Evolutionary conservation across 306 rosid genomes (phyloP), one percentile per base, ranked within the genome.

Genomic region (Sophora flavescens): DNA sequence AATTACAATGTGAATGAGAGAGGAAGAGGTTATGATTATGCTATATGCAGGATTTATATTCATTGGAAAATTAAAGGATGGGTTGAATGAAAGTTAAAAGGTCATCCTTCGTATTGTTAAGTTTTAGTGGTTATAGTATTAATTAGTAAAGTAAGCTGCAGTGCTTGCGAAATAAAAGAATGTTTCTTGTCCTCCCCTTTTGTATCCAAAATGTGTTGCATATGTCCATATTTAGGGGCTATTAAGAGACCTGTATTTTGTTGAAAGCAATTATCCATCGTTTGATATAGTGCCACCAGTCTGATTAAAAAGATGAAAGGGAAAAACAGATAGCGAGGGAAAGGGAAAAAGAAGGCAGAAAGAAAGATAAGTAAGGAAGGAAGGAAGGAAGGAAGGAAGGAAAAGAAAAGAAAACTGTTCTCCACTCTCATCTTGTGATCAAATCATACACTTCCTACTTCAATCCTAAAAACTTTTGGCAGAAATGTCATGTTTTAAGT

Each of bases 81-180:
- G 9, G 10, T 41, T 64, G 30, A 39, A 64, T 11, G 53, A 2
- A 41, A 17, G 33, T 63, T 39, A 16, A 63, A 63, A 35, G 22
- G 26, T 35, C 41, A 15, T 35, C 67, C 22, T 6, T 39, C 6
- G 44, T 39, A 8, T 39, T 39, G 9, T 6, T 6, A 33, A 33
- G 71, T 41, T 65, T 65, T 11, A 65, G 33, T 65, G 71, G 36
- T 65, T 65, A 22, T 65, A 22, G 36, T 42, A 35, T 35, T 35
- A 35, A 35, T 35, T 35, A 41, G 60, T 16, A 54, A 17, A 54
- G 14, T 54, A 54, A 54, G 51, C 11, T 53, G 10, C 76, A 17
- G 52, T 54, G 52, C 8, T 38, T 53, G 36, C 41, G 13, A 14
- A n/a, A 14, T 9, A 48, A 33, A 68, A 68, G 8, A 30, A 30